Base-by-base conservation (phyloP, 306 rosid species). In the Trifolium repens region DNA sequence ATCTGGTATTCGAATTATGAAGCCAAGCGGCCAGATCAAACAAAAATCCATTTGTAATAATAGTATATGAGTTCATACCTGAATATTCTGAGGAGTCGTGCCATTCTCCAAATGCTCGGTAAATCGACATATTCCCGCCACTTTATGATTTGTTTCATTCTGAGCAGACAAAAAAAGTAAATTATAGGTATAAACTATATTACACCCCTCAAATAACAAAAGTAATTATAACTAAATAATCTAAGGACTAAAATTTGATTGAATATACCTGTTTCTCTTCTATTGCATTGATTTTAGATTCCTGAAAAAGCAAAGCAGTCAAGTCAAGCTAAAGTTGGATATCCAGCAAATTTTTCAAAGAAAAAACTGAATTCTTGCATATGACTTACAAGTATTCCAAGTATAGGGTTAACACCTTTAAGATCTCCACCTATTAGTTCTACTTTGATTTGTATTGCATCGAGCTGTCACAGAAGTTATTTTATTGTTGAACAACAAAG, bases 211-310 rank as follows among this genome's bases (percentile, higher is more conserved):
- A 71, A 59, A 58, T 14, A 37, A 59, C 63, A 76, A 9, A 67
- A 55, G 46, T 60, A 14, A 24, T 17, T 67, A 58, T 52, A 67
- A 26, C 2, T 46, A 80, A 71, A 62, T 66, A 44, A 72, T 44
- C 5, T 19, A 27, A 40, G 9, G 65, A 59, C 67, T 72, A 47
- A 30, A 40, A 30, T 50, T 12, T 67, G 57, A 72, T 69, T 16
- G 58, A 76, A 27, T 67, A 66, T 86, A 94, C 99, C 99, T 92
- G 97, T 68, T 89, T 92, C 81, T 79, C 88, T 85, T 88, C 99
- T 57, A 94, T 86, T 72, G 79, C 85, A 73, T 71, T 70, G 43
- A 94, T 85, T 86, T 81, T 94, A 46, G 84, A 81, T 79, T 87
- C 91, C 99, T 94, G 91, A 27, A 72, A 82, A 82, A 62, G 61